A percentile compares a stretch with the other conserved stretches of the same genome.
Evolutionary conservation across 495 filamentous ascomycete genomes (phyloP).

Genomic region (Neurospora discreta): DNA sequence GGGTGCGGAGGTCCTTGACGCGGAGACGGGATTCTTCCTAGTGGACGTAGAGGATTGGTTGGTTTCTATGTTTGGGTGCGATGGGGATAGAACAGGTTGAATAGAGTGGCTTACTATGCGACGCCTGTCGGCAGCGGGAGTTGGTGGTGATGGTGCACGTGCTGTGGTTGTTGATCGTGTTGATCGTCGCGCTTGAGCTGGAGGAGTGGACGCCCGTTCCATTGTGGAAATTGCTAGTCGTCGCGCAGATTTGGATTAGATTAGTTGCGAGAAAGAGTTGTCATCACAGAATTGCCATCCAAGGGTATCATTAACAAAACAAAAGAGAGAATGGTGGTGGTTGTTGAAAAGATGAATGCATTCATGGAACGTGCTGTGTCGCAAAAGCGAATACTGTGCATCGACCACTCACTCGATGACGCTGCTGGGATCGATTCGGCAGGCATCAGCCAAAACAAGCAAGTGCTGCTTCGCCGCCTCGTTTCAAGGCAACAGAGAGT

Average conservation of each 20-base stretch:
- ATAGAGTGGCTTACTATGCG: constrained; percentile 42
- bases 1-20: constrained; percentile 79
- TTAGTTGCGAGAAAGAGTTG: neutral
- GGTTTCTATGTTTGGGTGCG: neutral
- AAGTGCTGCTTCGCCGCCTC: neutral
- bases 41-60: neutral
- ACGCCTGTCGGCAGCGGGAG: constrained; percentile 57
- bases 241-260: neutral
- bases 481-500: neutral
- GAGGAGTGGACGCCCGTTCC: constrained; percentile 50
- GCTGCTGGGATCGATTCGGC: neutral
- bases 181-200: constrained; percentile 25
- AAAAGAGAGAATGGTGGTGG: neutral
- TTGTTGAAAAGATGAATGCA: neutral
- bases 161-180: constrained; percentile 17
- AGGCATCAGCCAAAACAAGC: neutral
- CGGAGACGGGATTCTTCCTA: constrained; percentile 85
- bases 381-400: neutral
- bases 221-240: neutral
- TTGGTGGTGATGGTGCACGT: constrained; percentile 45
- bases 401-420: neutral
- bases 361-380: neutral
- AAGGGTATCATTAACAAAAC: neutral
- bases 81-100: neutral
- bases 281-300: neutral